Evolutionary conservation across 2,329 filamentous ascomycete genomes (phyloP).

Genomic region (Dactylella cylindrospora): DNA sequence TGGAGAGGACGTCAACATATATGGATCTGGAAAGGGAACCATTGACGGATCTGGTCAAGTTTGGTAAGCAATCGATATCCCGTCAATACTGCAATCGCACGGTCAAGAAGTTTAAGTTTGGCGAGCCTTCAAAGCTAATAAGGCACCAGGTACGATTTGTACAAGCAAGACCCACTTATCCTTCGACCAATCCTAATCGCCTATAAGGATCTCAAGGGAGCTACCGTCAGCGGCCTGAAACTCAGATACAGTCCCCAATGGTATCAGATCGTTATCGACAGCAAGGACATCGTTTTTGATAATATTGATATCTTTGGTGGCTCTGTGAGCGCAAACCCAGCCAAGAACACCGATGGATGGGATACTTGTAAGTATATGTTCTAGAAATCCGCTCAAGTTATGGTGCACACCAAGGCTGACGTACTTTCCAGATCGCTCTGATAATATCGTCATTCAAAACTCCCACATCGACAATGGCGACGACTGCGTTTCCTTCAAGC

Average conservation of each 20-base stretch:
- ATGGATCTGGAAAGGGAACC: slow-evolving; percentile 60
- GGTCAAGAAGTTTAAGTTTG: too few relatives aligned
- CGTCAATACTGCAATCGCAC: too few relatives aligned
- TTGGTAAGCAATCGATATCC: slow-evolving; percentile 54
- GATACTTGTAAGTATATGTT: slow-evolving; percentile 56
- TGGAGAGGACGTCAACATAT: slow-evolving; percentile 67
- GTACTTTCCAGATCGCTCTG: slow-evolving; percentile 55
- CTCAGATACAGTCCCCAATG: slow-evolving; percentile 64
- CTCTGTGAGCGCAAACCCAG: slow-evolving; percentile 58
- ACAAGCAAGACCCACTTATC: slow-evolving; percentile 60
- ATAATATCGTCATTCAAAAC: slow-evolving; percentile 67
- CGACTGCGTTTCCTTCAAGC: slow-evolving; percentile 74
- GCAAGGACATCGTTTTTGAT: slow-evolving; percentile 64
- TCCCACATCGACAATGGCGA: slow-evolving; percentile 66
- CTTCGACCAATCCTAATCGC: slow-evolving; percentile 63
- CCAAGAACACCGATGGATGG: slow-evolving; percentile 69
- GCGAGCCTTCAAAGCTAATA: too few relatives aligned
- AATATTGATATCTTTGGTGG: slow-evolving; percentile 63
- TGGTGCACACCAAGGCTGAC: slow-evolving; percentile 5
- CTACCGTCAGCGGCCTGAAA: slow-evolving; percentile 62
- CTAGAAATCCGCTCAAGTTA: not conserved
- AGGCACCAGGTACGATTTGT: slow-evolving; percentile 58
- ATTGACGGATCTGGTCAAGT: slow-evolving; percentile 66
- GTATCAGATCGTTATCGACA: slow-evolving; percentile 68
- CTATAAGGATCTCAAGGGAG: slow-evolving; percentile 61